phyloP scores from a whole-genome alignment of 164 flowering plant species.

The Chimonanthus praecox region DNA sequence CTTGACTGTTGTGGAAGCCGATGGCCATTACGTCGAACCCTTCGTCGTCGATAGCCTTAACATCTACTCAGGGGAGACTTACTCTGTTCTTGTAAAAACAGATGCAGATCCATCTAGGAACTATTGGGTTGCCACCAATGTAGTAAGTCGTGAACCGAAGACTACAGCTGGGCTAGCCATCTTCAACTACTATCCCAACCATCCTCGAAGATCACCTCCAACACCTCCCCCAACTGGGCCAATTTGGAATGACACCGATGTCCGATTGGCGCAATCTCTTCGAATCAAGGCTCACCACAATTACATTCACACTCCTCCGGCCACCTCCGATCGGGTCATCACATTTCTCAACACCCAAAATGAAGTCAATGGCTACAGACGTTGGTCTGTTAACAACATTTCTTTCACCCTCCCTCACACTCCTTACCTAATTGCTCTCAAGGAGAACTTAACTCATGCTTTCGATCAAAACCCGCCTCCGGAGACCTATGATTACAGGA shows the following conservation, averaged over 20 bases:
- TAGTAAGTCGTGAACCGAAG: slow-evolving; percentile 37
- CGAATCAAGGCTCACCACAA: slow-evolving; percentile 44
- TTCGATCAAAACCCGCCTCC: slow-evolving; percentile 57
- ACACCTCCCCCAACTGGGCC: slow-evolving; percentile 51
- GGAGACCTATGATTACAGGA: slow-evolving; percentile 25
- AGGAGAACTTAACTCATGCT: slow-evolving; percentile 27
- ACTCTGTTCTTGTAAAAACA: slow-evolving; percentile 64
- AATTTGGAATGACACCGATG: slow-evolving; percentile 39
- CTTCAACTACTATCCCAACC: slow-evolving; percentile 78
- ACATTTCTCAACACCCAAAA: slow-evolving; percentile 77
- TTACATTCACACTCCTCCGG: slow-evolving; percentile 42
- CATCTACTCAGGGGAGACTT: slow-evolving; percentile 85
- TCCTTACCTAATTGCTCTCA: slow-evolving; percentile 63
- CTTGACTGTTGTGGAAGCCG: slow-evolving; percentile 89
- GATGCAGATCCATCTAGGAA: slow-evolving; percentile 66
- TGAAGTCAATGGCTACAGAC: slow-evolving; percentile 25
- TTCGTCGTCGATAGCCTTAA: slow-evolving; percentile 52
- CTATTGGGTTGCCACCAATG: slow-evolving; percentile 53
- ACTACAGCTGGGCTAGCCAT: slow-evolving; percentile 59
- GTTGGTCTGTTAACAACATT: slow-evolving; percentile 73
- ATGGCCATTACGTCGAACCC: slow-evolving; percentile 83
- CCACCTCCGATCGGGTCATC: slow-evolving; percentile 41
- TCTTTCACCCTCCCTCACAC: slow-evolving; percentile 62
- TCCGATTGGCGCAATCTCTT: slow-evolving; percentile 38
- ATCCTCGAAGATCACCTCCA: slow-evolving; percentile 44